phyloP scores from a whole-genome alignment of 2,329 filamentous ascomycete species.

The Hymenoscyphus repandus region DNA sequence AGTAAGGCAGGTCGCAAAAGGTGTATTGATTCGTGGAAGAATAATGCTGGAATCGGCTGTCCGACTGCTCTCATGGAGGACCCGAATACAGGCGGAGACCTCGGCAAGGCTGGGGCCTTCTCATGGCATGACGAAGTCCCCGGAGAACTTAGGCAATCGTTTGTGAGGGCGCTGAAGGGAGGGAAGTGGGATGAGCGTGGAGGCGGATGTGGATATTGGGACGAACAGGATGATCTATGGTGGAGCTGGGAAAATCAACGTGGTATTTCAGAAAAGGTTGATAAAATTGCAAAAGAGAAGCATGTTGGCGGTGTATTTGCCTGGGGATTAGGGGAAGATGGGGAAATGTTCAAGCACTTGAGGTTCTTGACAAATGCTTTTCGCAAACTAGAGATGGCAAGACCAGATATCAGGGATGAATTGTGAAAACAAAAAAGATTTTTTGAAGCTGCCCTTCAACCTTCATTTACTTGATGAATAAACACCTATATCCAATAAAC shows the following conservation, averaged over 20 bases:
- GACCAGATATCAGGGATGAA: constrained; percentile 1
- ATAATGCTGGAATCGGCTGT: constrained; percentile 40
- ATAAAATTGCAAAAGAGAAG: constrained; percentile 49
- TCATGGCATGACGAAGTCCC: constrained; percentile 55
- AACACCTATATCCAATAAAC: no score
- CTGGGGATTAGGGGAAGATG: constrained; percentile 69
- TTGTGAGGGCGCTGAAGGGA: constrained; percentile 45
- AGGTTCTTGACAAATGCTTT: constrained; percentile 33
- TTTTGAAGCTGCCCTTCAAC: no score
- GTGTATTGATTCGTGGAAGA: background rate
- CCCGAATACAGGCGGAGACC: constrained; percentile 49
- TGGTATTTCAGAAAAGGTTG: constrained; percentile 57
- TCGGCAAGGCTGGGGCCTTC: constrained; percentile 52
- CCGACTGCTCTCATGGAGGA: constrained; percentile 53
- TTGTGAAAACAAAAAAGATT: background rate
- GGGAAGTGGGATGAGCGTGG: constrained; percentile 51
- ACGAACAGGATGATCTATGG: constrained; percentile 53
- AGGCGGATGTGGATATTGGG: constrained; percentile 67
- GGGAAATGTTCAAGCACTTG: constrained; percentile 38
- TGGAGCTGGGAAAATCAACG: constrained; percentile 69
- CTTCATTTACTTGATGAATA: no score
- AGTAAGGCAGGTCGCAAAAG: constrained; percentile 29
- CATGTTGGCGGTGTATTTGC: constrained; percentile 67
- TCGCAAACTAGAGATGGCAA: background rate
- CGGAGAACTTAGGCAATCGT: constrained; percentile 49